Evolutionary conservation across 129 eudicot genomes (phyloP).

Genomic region (Logfia minima): DNA sequence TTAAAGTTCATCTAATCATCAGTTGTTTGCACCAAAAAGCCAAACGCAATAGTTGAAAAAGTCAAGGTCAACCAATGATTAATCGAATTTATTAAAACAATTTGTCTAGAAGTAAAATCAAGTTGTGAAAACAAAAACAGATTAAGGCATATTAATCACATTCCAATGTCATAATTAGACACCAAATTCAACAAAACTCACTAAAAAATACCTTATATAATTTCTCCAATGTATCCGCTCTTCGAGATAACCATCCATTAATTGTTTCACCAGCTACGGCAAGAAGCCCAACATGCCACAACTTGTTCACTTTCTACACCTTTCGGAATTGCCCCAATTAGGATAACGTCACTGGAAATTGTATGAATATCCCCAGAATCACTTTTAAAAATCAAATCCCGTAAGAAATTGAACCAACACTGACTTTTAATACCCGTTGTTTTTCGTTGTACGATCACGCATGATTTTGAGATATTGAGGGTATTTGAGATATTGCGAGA

Average conservation of each 20-base stretch:
- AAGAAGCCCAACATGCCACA: slow-evolving; percentile 82
- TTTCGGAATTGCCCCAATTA: slow-evolving; percentile 25
- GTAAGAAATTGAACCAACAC: too few relatives aligned
- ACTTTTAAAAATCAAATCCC: too few relatives aligned
- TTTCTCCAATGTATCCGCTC: slow-evolving; percentile 60
- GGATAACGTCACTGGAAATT: too few relatives aligned
- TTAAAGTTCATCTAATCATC: too few relatives aligned
- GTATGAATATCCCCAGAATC: too few relatives aligned
- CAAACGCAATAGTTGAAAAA: slow-evolving; percentile 43
- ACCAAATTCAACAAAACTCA: too few relatives aligned
- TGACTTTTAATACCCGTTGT: too few relatives aligned
- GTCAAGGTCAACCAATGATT: slow-evolving; percentile 48
- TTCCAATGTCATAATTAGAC: slow-evolving; percentile 6
- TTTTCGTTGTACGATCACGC: too few relatives aligned
- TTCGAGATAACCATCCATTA: slow-evolving; percentile 66
- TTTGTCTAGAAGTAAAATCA: background rate
- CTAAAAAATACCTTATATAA: slow-evolving; percentile 50
- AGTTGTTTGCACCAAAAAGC: too few relatives aligned
- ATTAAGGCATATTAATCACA: too few relatives aligned
- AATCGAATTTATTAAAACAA: background rate
- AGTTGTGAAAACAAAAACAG: background rate
- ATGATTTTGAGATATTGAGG: too few relatives aligned
- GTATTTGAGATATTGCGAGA: too few relatives aligned
- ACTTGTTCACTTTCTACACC: slow-evolving; percentile 55
- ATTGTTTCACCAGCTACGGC: slow-evolving; percentile 66